Evolutionary conservation across 1,139 yeast species (phyloP).

Genomic region (Saccharomyces pastorianus): DNA sequence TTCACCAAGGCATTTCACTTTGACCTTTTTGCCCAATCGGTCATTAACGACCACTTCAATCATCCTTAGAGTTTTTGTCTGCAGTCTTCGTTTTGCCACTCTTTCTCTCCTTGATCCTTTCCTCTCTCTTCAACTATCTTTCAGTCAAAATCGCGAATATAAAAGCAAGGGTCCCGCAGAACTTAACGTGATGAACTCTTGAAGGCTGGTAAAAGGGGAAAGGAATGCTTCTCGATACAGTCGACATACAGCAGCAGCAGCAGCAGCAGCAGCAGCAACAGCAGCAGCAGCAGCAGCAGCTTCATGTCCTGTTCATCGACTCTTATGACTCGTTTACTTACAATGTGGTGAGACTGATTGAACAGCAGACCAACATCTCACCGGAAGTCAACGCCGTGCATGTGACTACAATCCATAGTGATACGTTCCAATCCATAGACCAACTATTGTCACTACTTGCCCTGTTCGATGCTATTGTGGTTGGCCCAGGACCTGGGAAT

Average conservation of each 20-base stretch:
- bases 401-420: constrained; percentile 71
- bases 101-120: not conserved
- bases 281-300: constrained; percentile 7
- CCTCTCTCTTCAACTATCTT: not conserved
- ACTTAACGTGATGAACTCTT: not conserved
- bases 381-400: constrained; percentile 40
- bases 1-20: constrained; percentile 75
- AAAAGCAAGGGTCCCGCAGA: not conserved
- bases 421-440: constrained; percentile 42
- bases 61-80: constrained; percentile 28
- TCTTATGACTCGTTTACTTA: constrained; percentile 92
- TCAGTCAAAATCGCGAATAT: not conserved
- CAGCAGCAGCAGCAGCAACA: constrained; percentile 2
- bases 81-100: not conserved
- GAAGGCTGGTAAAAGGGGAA: not conserved
- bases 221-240: not conserved
- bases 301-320: constrained; percentile 56
- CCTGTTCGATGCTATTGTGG: constrained; percentile 65
- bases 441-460: constrained; percentile 34
- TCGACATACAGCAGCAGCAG: not conserved
- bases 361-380: constrained; percentile 24
- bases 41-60: constrained; percentile 45
- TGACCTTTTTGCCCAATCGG: constrained; percentile 72
- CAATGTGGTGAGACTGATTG: constrained; percentile 64
- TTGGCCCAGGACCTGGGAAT: constrained; percentile 98